Evolutionary conservation across 768 basidiomycete genomes (phyloP), one percentile per base, ranked within the genome.

Genomic region (Lyophyllum atratum): DNA sequence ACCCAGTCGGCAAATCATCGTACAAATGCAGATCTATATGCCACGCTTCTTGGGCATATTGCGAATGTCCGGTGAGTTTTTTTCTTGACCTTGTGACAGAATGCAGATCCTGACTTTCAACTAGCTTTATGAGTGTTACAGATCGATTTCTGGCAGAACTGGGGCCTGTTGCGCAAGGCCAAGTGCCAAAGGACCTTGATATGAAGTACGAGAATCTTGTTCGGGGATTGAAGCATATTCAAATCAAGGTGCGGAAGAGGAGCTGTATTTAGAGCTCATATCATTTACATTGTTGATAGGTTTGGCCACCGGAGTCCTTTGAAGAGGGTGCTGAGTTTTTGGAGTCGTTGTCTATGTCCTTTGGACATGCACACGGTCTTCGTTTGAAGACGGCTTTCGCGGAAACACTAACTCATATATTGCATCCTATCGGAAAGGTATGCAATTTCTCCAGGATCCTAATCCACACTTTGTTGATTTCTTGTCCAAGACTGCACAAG

Each of bases 241-340:
- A 89, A 64, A 85, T 97, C 70, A 92, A 92, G 75, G 92, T 89
- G 58, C 47, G 70, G 40, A 10, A 33, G 21, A 3, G 14, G 25
- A 21, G 5, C 10, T 53, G 34, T 3, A 14, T 4, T 34, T 10
- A 31, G 51, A 19, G 17, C 26, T 14, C 19, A 42, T n/a, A 33
- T 29, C 44, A 8, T 14, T 12, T 45, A 59, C 25, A n/a, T 46
- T 19, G 39, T 37, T 14, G 22, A 34, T 31, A 93, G 91, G 94
- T 96, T 43, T 97, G 93, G 86, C 95, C 95, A 2, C 90, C 92
- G 14, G 91, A 94, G 68, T 86, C 90, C 4, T 95, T 97, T 56
- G 95, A 97, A 68, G 90, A 95, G 70, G 92, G 90, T 3, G 89
- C 94, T 2, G 95, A 98, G 63, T 97, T 96, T 63, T 73, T 97